phyloP scores from a whole-genome alignment of 768 basidiomycete species.

The Agaricus blazei region DNA sequence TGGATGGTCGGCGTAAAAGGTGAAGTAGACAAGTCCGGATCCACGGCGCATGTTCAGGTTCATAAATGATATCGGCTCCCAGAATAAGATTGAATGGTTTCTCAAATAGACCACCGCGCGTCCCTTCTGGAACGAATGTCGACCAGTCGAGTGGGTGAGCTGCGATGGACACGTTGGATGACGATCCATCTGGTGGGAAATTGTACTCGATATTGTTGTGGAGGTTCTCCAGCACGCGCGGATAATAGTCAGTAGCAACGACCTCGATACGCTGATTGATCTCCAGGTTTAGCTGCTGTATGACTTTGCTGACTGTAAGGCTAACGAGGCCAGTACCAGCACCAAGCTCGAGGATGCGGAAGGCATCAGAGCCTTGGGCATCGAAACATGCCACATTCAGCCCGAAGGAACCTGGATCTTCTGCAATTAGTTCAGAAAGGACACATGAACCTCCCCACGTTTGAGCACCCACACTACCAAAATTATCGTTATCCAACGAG shows the following conservation, averaged over 20 bases:
- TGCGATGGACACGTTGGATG: conserved; percentile 5
- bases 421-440: conserved; percentile 67
- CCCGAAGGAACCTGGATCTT: conserved; percentile 49
- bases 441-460: conserved; percentile 88
- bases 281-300: not conserved
- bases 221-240: conserved; percentile 68
- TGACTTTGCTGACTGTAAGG: conserved; percentile 34
- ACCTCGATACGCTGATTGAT: conserved; percentile 24
- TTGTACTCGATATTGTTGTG: conserved; percentile 54
- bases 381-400: not conserved
- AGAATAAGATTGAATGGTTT: conserved; percentile 63
- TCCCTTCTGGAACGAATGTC: conserved; percentile 17
- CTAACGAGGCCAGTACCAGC: conserved; percentile 84
- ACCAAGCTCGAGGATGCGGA: conserved; percentile 72
- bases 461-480: conserved; percentile 73
- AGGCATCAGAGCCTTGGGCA: not conserved
- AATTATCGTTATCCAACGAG: conserved; percentile 66
- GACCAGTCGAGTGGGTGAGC: conserved; percentile 60
- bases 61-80: conserved; percentile 83
- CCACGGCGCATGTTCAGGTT: conserved; percentile 65
- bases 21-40: conserved; percentile 54
- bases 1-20: conserved; percentile 35
- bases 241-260: conserved; percentile 75
- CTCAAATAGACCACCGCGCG: conserved; percentile 20
- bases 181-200: conserved; percentile 24